These are phyloP conservation scores for Pachysandra terminalis DNA, from an alignment of 164 flowering plant genomes.

Conservation along the genomic window DNA sequence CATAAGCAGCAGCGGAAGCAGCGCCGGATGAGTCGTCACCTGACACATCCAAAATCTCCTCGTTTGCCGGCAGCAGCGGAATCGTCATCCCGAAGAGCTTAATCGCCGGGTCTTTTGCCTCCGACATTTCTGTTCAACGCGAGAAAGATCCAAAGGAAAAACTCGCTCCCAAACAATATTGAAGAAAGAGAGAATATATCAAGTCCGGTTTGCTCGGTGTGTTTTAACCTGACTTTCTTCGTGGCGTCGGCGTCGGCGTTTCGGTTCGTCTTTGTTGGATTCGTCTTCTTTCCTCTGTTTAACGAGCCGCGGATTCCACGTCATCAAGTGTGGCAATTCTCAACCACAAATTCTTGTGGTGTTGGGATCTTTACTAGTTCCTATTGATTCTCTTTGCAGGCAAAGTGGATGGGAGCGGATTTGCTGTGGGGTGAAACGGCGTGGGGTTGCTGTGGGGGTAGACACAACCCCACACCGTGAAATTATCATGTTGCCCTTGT, in stretches of 20 bases:
- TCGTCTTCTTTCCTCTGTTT: constrained; percentile 11
- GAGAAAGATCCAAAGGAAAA: background rate
- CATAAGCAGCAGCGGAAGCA: background rate
- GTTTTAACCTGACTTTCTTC: background rate
- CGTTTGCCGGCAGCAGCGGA: constrained; percentile 17
- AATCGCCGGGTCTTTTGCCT: constrained; percentile 38
- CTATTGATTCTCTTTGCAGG: background rate
- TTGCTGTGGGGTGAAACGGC: too few relatives aligned
- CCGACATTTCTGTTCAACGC: constrained; percentile 13
- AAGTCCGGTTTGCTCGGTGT: background rate
- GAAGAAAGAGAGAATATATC: too few relatives aligned
- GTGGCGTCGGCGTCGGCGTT: too few relatives aligned
- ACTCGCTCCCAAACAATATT: too few relatives aligned
- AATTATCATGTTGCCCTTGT: too few relatives aligned
- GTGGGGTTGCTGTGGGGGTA: too few relatives aligned
- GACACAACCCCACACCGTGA: too few relatives aligned
- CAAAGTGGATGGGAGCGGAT: constrained; percentile 15
- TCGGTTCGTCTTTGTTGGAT: too few relatives aligned
- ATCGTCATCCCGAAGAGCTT: constrained; percentile 56
- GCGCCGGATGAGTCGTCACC: constrained; percentile 9
- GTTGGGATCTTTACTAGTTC: background rate
- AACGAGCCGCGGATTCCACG: constrained; percentile 12
- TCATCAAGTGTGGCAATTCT: constrained; percentile 11
- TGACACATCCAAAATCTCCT: constrained; percentile 16
- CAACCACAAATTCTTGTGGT: constrained; percentile 26